Evolutionary conservation across 78 protist species (phyloP).

Genomic region (Dictyostelium discoideum): dicty_2.7 NC_007091.3:3534501-3535000

Average conservation of each 20-base stretch:
- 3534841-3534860: conserved; percentile 83
- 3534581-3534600: conserved; percentile 48
- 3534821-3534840: conserved; percentile 63
- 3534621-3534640: conserved; percentile 91
- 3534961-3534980: conserved; percentile 65
- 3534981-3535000: conserved; percentile 79
- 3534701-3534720: background rate
- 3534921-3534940: conserved; percentile 86
- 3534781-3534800: background rate
- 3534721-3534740: conserved; percentile 85
- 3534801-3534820: conserved; percentile 36
- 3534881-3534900: conserved; percentile 83
- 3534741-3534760: conserved; percentile 66
- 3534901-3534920: conserved; percentile 80
- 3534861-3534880: conserved; percentile 39
- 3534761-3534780: background rate
- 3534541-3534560: conserved; percentile 46
- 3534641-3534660: conserved; percentile 80
- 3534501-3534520: conserved; percentile 27
- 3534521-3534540: conserved; percentile 50
- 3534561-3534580: conserved; percentile 71
- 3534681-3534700: conserved; percentile 17
- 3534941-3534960: conserved; percentile 70
- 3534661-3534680: conserved; percentile 71
- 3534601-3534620: conserved; percentile 23